phyloP scores from a whole-genome alignment of 768 basidiomycete genomes.

The Trametes punicea region DNA sequence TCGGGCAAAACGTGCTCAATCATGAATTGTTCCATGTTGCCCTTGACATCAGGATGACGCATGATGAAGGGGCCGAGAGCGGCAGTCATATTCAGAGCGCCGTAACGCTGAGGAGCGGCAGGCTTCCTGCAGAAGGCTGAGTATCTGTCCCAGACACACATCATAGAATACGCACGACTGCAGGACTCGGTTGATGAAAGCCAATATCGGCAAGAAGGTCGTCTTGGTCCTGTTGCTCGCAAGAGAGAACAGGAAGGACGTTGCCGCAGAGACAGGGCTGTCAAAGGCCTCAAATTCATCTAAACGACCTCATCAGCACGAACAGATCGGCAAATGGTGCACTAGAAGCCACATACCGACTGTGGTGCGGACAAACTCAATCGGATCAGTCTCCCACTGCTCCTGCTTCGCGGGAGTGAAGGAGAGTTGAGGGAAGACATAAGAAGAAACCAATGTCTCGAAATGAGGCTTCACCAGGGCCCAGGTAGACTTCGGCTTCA shows the following conservation, averaged over 20 bases:
- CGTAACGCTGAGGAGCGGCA: conserved; percentile 67
- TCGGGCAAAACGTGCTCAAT: conserved; percentile 71
- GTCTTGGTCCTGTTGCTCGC: conserved; percentile 77
- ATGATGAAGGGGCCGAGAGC: conserved; percentile 77
- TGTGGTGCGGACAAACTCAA: conserved; percentile 75
- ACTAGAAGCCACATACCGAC: conserved; percentile 49
- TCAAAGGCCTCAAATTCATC: conserved; percentile 82
- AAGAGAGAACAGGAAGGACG: conserved; percentile 75
- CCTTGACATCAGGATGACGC: conserved; percentile 77
- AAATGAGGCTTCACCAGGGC: conserved; percentile 81
- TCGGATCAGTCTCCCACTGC: conserved; percentile 77
- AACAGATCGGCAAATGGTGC: background rate
- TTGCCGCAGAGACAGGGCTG: conserved; percentile 75
- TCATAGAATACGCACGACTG: conserved; percentile 45
- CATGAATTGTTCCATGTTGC: conserved; percentile 75
- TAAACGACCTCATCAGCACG: background rate
- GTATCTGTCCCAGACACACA: background rate
- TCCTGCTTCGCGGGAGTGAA: conserved; percentile 67
- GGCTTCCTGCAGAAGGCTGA: conserved; percentile 36
- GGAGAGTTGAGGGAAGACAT: conserved; percentile 84
- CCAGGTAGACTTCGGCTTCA: conserved; percentile 95
- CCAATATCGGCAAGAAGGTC: conserved; percentile 78
- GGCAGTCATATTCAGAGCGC: conserved; percentile 80
- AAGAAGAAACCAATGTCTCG: conserved; percentile 69
- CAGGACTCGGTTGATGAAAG: conserved; percentile 73